Base-by-base conservation (phyloP, 257 asterid species). In the Primulina eburnea region DNA sequence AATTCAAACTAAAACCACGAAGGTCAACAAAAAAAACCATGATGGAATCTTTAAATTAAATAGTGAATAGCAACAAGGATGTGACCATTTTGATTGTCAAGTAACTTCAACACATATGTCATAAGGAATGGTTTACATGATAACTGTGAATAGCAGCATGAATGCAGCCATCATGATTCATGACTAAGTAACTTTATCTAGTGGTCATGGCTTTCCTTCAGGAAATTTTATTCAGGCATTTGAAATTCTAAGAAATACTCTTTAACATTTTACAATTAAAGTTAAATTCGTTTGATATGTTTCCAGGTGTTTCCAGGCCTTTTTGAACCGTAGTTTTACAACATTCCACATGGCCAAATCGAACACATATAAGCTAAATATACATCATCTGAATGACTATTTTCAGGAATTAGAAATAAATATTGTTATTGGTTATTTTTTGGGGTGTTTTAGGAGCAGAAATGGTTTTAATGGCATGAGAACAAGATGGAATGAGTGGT, bases 61-160 rank as follows among this genome's bases (percentile, higher is more conserved):
- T 17, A 40, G 53, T 34, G 34, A 60, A 62, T 20, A 37, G 59
- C 53, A 57, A 73, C 32, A 16, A 37, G 62, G 58, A 63, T 32
- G 35, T 12, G n/a, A 26, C 65, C 35, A 62, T 60, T 73, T 68
- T 43, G 68, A 52, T 32, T 57, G 50, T 72, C 64, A 68, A 70
- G 77, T 72, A 34, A 56, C 57, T 35, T 33, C 9, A 65, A 37
- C 62, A 67, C 2, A 28, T 28, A 28, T 2, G 4, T 35, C 43
- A 37, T 52, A 10, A 1, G 50, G 50, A 38, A 35, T 10, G 14
- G 50, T 40, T 40, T 40, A 40, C 50, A 40, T 40, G 3, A 40
- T 40, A 40, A 40, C 50, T 40, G 50, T 10, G 50, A 40, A 40
- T 40, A 40, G 5, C 50, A 40, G 17, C 16, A 11, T 35, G 43